These are phyloP conservation scores for Ustilago vetiveriae DNA, from an alignment of 1,284 basidiomycete species.

Conservation along the genomic window DNA sequence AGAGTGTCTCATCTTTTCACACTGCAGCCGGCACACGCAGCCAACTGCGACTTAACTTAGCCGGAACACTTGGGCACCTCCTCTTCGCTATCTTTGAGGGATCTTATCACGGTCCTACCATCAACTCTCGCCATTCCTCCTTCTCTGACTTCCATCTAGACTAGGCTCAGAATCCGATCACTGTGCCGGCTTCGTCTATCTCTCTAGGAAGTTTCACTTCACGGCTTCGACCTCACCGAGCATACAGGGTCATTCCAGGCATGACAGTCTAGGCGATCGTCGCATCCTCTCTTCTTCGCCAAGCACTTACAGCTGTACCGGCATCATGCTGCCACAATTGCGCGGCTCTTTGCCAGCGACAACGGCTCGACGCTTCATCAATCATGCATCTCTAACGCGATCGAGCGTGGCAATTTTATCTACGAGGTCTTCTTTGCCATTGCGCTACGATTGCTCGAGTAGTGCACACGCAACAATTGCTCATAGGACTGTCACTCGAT, in stretches of 20 bases:
- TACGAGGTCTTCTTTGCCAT: not conserved
- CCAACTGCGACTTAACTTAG: too few species aligned
- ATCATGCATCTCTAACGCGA: not conserved
- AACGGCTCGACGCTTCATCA: not conserved
- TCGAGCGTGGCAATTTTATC: not conserved
- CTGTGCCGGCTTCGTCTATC: too few species aligned
- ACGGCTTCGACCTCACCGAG: too few species aligned
- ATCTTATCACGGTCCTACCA: too few species aligned
- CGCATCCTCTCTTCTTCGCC: not conserved
- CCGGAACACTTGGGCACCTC: too few species aligned
- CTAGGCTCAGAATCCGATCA: too few species aligned
- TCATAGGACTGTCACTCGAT: not conserved
- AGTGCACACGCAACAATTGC: not conserved
- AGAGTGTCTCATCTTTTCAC: conserved; percentile 15
- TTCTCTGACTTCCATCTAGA: too few species aligned
- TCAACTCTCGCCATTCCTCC: too few species aligned
- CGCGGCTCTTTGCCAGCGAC: conserved; percentile 6
- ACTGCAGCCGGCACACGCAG: not conserved
- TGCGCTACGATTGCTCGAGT: not conserved
- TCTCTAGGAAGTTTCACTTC: too few species aligned
- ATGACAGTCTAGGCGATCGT: conserved; percentile 8
- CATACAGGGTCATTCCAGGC: conserved; percentile 1
- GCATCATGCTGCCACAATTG: conserved; percentile 17
- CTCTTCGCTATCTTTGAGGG: too few species aligned
- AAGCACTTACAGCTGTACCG: not conserved